Percentiles rank a stretch among this genome's conserved stretches.
Evolutionary conservation across 192 early-diverging fungal genomes (phyloP).

Genomic region (Umbelopsis isabellina): DNA sequence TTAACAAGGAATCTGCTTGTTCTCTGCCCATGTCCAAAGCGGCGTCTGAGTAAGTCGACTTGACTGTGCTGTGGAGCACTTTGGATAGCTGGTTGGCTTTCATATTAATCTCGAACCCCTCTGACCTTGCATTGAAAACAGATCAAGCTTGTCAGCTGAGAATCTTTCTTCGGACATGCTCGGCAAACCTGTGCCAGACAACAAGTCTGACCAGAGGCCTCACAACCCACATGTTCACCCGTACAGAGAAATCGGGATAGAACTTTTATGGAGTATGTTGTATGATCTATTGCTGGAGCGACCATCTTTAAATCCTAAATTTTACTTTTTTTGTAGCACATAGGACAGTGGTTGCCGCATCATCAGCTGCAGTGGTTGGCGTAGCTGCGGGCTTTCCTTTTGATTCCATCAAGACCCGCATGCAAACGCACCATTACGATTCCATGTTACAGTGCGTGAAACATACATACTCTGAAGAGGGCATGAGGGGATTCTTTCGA

Average conservation of each 20-base stretch:
- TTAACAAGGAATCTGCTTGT: conserved; percentile 5
- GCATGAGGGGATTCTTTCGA: conserved; percentile 84
- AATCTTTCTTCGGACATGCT: background rate
- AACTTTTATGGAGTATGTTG: conserved; percentile 9
- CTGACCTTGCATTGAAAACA: background rate
- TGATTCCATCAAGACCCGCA: conserved; percentile 95
- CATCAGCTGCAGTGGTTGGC: conserved; percentile 69
- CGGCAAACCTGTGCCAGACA: too few species aligned
- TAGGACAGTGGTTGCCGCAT: conserved; percentile 69
- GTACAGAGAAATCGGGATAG: conserved; percentile 7
- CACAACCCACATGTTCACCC: background rate
- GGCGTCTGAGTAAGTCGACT: background rate
- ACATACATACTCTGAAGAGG: conserved; percentile 78
- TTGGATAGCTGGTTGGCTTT: too few species aligned
- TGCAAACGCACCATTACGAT: conserved; percentile 91
- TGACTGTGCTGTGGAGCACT: too few species aligned
- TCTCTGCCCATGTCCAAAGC: conserved; percentile 1
- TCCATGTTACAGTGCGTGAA: conserved; percentile 78
- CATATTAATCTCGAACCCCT: background rate
- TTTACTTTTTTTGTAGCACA: conserved; percentile 44
- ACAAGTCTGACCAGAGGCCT: background rate
- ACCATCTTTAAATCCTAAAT: background rate
- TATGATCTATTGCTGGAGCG: background rate
- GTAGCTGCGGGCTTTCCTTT: conserved; percentile 80
- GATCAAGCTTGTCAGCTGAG: conserved; percentile 1